A percentile compares a stretch with the other conserved stretches of the same genome.
These are phyloP conservation scores for Blastocystis sp. DNA, from an alignment of 352 stramenopile species.

Conservation along the genomic window DNA sequence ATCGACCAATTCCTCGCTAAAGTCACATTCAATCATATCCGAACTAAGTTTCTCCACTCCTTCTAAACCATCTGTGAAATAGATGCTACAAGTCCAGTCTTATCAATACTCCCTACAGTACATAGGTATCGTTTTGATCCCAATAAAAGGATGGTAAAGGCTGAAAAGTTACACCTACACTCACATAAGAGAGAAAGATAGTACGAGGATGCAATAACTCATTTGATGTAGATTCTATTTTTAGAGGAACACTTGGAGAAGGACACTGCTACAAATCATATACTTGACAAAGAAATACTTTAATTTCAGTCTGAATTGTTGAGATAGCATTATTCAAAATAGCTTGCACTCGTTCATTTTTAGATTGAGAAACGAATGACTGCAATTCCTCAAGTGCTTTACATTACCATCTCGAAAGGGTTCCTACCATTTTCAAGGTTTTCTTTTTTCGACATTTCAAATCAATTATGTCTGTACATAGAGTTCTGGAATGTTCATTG, in stretches of 20 bases:
- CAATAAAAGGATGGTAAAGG: conserved; percentile 4
- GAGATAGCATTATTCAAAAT: background rate
- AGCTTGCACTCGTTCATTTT: background rate
- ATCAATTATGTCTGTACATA: background rate
- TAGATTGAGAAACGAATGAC: background rate
- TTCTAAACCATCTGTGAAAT: background rate
- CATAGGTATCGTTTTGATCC: background rate
- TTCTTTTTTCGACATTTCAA: background rate
- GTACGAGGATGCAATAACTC: no score
- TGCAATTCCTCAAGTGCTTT: background rate
- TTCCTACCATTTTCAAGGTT: background rate
- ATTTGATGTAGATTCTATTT: no score
- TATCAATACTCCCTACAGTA: background rate
- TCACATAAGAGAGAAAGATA: background rate
- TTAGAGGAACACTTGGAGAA: background rate
- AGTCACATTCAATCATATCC: conserved; percentile 3
- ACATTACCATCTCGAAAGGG: background rate
- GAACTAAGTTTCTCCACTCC: background rate
- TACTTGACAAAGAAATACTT: background rate
- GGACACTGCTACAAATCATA: background rate
- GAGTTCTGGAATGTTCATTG: background rate
- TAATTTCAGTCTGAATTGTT: background rate
- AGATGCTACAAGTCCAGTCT: background rate
- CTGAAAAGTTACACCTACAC: background rate
- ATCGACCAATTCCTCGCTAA: background rate